Conservation (phyloP, 371 early-diverging fungal genomes). For the Chytridium lagenaria region DNA sequence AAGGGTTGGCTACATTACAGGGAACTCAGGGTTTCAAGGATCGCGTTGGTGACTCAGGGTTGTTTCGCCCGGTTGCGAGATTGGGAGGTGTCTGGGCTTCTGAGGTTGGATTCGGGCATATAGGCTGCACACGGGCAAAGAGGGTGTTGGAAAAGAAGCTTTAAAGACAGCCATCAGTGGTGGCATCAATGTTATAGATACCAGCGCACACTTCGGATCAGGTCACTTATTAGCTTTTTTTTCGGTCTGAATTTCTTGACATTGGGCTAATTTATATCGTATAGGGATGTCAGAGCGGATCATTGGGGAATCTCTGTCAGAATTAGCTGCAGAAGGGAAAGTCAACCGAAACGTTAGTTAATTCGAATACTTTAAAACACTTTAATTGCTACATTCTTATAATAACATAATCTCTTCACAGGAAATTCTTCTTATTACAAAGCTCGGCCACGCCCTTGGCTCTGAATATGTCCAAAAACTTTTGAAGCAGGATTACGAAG, state of each 20-base stretch:
- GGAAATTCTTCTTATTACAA: conserved; percentile 67
- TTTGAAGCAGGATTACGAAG: conserved; percentile 2
- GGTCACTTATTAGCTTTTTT: conserved; percentile 46
- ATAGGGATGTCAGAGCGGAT: conserved; percentile 65
- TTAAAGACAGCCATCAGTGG: conserved; percentile 60
- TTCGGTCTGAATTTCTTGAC: neutral
- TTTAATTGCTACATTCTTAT: neutral
- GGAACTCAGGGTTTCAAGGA: neutral
- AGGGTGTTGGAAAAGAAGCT: conserved; percentile 52
- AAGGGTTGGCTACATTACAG: neutral
- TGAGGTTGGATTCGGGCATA: conserved; percentile 35
- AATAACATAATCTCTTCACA: neutral
- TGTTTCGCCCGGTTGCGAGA: neutral
- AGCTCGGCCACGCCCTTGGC: conserved; percentile 67
- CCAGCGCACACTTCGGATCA: conserved; percentile 74
- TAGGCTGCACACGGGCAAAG: conserved; percentile 25
- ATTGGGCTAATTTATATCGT: conserved; percentile 1
- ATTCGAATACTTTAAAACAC: too few species aligned
- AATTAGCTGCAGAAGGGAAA: conserved; percentile 46
- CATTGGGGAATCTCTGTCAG: conserved; percentile 63
- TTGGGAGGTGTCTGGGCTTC: neutral
- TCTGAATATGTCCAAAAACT: conserved; percentile 17
- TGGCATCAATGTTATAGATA: conserved; percentile 79
- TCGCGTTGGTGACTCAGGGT: neutral
- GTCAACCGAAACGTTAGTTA: conserved; percentile 55